These are phyloP conservation scores for Nicotiana paniculata DNA, from an alignment of 257 asterid species.

Conservation along the genomic window DNA sequence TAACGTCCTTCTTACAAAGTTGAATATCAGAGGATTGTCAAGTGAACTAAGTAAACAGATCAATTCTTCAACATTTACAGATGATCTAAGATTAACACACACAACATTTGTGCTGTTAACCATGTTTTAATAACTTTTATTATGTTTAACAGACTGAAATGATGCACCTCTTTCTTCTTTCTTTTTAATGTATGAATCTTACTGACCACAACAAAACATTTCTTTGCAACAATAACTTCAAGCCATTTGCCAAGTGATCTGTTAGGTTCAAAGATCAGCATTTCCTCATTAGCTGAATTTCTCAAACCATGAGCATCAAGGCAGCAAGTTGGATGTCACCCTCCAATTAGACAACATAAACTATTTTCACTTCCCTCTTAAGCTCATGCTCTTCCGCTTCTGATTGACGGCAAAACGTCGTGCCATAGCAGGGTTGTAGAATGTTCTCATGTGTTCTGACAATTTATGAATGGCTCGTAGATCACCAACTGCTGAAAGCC, in stretches of 20 bases:
- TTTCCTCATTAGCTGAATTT: background rate
- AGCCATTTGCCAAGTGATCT: background rate
- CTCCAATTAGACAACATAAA: background rate
- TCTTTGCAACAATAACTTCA: background rate
- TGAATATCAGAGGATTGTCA: no score
- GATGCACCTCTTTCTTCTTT: no score
- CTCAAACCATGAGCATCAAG: background rate
- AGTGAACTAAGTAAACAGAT: no score
- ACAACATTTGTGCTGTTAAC: no score
- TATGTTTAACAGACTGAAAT: no score
- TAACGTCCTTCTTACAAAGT: no score
- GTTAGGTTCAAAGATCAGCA: background rate
- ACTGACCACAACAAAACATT: no score
- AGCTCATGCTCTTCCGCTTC: slow-evolving; percentile 67
- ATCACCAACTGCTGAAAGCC: slow-evolving; percentile 72
- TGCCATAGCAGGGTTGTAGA: slow-evolving; percentile 91
- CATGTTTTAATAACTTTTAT: no score
- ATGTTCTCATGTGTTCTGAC: slow-evolving; percentile 82
- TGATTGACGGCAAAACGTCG: slow-evolving; percentile 70
- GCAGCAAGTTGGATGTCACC: background rate
- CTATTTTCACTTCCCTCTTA: slow-evolving; percentile 47
- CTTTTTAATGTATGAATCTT: no score
- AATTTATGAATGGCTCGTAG: slow-evolving; percentile 61
- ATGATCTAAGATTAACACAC: no score
- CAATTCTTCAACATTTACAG: no score